A percentile compares a stretch with the other conserved stretches of the same genome.
Conservation (phyloP, 805 yeast species). For the Clavispora phyllophila region DNA sequence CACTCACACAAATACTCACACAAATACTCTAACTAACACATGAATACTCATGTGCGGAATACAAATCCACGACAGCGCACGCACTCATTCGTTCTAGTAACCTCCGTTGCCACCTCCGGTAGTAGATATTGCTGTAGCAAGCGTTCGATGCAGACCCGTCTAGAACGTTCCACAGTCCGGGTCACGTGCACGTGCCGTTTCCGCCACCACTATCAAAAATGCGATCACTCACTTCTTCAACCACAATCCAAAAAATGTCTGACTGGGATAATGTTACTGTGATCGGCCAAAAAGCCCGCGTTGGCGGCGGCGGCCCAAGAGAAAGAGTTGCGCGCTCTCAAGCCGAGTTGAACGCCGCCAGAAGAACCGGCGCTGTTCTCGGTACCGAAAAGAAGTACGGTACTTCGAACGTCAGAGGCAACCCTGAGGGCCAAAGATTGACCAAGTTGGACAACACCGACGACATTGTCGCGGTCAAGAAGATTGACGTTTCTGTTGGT, state of each 20-base stretch:
- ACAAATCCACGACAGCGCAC: too few species aligned
- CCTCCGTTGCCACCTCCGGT: too few species aligned
- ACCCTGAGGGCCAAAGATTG: conserved; percentile 91
- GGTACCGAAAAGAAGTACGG: conserved; percentile 93
- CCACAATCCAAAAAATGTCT: conserved; percentile 27
- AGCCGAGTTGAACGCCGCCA: conserved; percentile 84
- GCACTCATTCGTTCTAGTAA: too few species aligned
- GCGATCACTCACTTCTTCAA: conserved; percentile 1
- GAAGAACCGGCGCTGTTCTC: conserved; percentile 84
- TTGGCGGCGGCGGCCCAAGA: conserved; percentile 86
- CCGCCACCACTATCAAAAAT: background rate
- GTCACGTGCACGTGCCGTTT: conserved; percentile 1
- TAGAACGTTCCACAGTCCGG: background rate
- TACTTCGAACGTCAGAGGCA: conserved; percentile 49
- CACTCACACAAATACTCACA: too few species aligned
- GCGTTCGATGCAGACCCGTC: too few species aligned
- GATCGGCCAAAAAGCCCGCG: conserved; percentile 84
- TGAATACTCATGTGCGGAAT: too few species aligned
- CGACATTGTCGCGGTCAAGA: conserved; percentile 89
- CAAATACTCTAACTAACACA: too few species aligned
- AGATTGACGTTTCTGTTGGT: conserved; percentile 79
- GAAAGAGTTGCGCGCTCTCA: conserved; percentile 75
- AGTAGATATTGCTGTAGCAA: too few species aligned
- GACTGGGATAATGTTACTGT: conserved; percentile 94
- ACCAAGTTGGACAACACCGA: conserved; percentile 91